Evolutionary conservation across 208 protist species (phyloP), one percentile per base, ranked within the genome.

Genomic region (Naegleria lovaniensis): DNA sequence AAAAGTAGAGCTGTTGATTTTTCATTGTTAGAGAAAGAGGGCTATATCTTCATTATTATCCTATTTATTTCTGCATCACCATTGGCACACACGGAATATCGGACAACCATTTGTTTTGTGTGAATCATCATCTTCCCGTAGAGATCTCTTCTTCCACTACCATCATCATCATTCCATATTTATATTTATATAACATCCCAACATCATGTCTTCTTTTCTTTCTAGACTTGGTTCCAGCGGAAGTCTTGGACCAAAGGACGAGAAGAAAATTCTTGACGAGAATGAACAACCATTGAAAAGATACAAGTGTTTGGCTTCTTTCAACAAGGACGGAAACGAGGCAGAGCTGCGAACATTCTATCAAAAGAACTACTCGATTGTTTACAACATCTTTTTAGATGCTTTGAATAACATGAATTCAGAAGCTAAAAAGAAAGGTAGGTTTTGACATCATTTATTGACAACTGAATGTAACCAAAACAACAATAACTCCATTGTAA

Each of bases 371-470:
- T 88, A 88, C 41, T 88, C 84, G 2, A 33, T 29, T n/a, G 43
- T 88, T 25, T 88, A 88, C 16, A 88, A 25, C 9, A 52, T 88
- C 19, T 88, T 88, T 38, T 58, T 88, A 16, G 84, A 88, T 38
- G 41, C 84, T 39, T 2, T 88, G 19, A 58, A n/a, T 1, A 5
- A 16, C 19, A n/a, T 88, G 13, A 39, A 88, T 58, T n/a, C 13
- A n/a, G 22, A 88, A 38, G 39, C 41, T 58, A 88, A 88, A 29
- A 85, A n/a, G 33, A 83, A 39, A 83, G 11, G 75, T 83, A 36
- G 5, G 22, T n/a, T n/a, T n/a, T 83, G 75, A 38, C 39, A 39
- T 83, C 4, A 40, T 39, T 83, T 22, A 38, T n/a, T n/a, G 19
- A 25, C 19, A 67, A 25, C 19, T 67, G 55, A 67, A 25, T 67